A percentile compares a stretch with the other conserved stretches of the same genome.
These are phyloP conservation scores for Trichoderma arundinaceum DNA, from an alignment of 2,329 filamentous ascomycete genomes.

Conservation along the genomic window DNA sequence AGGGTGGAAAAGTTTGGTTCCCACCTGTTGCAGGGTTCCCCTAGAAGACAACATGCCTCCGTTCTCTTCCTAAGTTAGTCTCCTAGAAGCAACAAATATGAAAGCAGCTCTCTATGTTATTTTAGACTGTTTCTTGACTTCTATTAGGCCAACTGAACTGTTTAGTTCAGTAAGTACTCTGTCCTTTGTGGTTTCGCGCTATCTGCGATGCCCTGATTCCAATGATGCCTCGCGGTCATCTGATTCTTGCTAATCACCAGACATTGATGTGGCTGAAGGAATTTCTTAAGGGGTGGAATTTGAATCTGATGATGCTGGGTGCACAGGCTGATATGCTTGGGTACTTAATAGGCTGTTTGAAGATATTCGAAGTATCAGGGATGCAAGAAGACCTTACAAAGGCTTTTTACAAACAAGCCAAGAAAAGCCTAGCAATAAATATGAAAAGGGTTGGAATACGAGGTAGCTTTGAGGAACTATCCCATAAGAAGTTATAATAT, in stretches of 20 bases:
- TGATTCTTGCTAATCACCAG: background rate
- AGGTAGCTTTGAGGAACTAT: no score
- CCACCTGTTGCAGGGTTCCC: constrained; percentile 23
- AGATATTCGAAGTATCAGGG: no score
- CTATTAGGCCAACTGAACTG: background rate
- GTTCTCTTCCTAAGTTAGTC: background rate
- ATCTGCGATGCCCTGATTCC: background rate
- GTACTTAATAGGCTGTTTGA: no score
- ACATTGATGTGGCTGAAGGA: no score
- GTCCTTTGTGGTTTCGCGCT: background rate
- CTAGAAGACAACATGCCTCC: constrained; percentile 1
- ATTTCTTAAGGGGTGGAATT: background rate
- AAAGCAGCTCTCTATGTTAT: background rate
- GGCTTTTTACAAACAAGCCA: no score
- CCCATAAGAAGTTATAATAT: no score
- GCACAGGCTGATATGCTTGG: no score
- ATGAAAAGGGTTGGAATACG: no score
- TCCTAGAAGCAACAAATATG: background rate
- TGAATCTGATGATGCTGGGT: background rate
- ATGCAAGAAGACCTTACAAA: no score
- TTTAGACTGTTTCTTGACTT: constrained; percentile 3
- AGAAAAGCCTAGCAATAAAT: no score
- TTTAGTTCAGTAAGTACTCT: background rate
- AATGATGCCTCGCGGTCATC: background rate
- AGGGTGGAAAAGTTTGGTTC: background rate